Evolutionary conservation across 345 rosid genomes (phyloP), one percentile per base, ranked within the genome.

Genomic region (Xanthoceras sorbifolium): DNA sequence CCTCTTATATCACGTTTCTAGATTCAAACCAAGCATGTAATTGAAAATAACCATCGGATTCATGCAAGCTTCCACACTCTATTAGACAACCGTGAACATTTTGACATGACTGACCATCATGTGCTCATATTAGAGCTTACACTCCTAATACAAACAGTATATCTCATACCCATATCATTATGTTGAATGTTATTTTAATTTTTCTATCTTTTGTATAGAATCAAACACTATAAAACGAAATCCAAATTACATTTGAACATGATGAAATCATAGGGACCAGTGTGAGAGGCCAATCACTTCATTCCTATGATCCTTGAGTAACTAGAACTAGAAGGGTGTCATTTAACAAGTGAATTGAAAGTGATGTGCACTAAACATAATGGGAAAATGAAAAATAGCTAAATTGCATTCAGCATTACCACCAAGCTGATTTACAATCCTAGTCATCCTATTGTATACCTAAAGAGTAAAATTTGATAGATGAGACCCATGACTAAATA

Each of bases 341-440:
- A 23, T 57, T 23, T 20, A 57, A 23, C 48, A 69, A 12, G n/a
- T 31, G 20, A 70, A 29, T 18, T 1, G n/a, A 52, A 52, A 14
- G 74, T 70, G 42, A 29, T 32, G 40, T 7, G 4, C 74, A 70
- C 5, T 15, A 31, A 70, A 54, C 28, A n/a, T 31, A 25, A 2
- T 52, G 46, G 28, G 7, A 18, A 11, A 10, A 15, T 31, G 26
- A 52, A 44, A n/a, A 23, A 31, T 5, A 52, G 40, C 62, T 23
- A 70, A 70, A 29, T 31, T 64, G 67, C 40, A 64, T 64, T 32
- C 42, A 64, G 15, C 36, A 64, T 2, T 70, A 17, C 10, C 66
- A 57, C 62, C 9, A 31, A 50, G 28, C n/a, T 23, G 25, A 22
- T 59, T 22, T 25, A 31, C 50, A 6, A 8, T 34, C 46, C n/a